Base-by-base conservation (phyloP, 202 grass and related monocot genomes). In the Setaria viridis region DNA sequence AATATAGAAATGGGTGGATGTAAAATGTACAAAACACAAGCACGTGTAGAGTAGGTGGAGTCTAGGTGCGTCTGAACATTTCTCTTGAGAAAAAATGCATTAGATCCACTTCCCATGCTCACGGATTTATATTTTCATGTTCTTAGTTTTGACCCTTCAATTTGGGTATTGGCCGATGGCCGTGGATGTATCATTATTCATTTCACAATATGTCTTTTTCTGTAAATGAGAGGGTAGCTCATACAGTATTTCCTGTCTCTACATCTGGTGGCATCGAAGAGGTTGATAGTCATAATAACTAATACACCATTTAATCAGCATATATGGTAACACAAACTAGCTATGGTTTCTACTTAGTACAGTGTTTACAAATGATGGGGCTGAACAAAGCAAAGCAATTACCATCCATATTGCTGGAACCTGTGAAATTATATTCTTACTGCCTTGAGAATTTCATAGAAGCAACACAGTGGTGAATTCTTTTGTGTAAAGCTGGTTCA, bases 31-130 rank as follows among this genome's bases (percentile, higher is more conserved):
- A 76, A 20, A 57, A 76, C 16, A 76, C 32, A 56, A 56, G 37
- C 9, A 57, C 10, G 17, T 39, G 51, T n/a, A 54, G 3, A 17
- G 19, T 20, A 68, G 15, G 7, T 53, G 2, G 2, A 41, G 5
- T 41, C 39, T 41, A 41, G 39, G 5, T 41, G 39, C 0, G 16
- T 53, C 25, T 53, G 3, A 49, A 74, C 48, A 54, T 73, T 68
- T 35, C 25, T 20, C 54, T 51, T 85, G 35, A 20, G 56, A 51
- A 54, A 77, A 68, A 60, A 39, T 70, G 45, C 80, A 78, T 88
- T 34, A 12, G 45, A 34, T 14, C 42, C 56, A 64, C 65, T 14
- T 82, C 54, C 19, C 9, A 51, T 82, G 30, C 57, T 76, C 41
- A 62, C 20, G 11, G 49, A 37, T 20, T 20, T 9, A 39, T 57